A percentile compares a stretch with the other conserved stretches of the same genome.
Evolutionary conservation across 2,329 filamentous ascomycete species (phyloP).

Genomic region (Cytospora piceicola): DNA sequence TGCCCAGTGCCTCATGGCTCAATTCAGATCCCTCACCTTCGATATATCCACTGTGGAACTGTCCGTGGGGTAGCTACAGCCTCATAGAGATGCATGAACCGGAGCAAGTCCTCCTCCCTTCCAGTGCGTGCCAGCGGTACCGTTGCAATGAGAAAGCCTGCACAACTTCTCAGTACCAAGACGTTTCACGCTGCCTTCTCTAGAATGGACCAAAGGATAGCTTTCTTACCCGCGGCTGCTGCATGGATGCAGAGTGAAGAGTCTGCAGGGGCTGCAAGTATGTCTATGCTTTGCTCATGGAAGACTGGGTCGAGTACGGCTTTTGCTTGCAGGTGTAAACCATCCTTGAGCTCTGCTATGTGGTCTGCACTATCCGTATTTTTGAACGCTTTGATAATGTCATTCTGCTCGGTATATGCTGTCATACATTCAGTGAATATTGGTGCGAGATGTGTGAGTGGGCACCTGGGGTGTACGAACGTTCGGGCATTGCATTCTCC

Average conservation of each 20-base stretch:
- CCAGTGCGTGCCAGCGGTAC: not conserved
- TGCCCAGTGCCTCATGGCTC: too few species aligned
- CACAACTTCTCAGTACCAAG: not conserved
- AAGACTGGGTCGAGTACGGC: not conserved
- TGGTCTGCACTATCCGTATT: not conserved
- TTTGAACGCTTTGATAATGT: conserved; percentile 5
- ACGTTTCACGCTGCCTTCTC: not conserved
- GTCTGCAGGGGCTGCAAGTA: conserved; percentile 2
- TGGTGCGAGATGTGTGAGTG: not conserved
- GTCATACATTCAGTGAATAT: not conserved
- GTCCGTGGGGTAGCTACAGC: not conserved
- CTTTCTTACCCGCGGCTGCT: conserved; percentile 7
- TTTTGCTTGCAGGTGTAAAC: not conserved
- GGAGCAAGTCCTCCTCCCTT: not conserved
- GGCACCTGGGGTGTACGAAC: not conserved
- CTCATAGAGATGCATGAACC: conserved; percentile 9
- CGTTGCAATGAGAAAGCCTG: not conserved
- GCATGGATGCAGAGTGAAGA: not conserved
- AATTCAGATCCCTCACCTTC: not conserved
- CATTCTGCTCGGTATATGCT: conserved; percentile 4
- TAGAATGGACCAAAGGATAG: not conserved
- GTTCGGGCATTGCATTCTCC: conserved; percentile 5
- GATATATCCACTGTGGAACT: not conserved
- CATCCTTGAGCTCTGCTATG: not conserved
- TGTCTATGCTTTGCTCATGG: not conserved